These are phyloP conservation scores for Fomitopsis palustris DNA, from an alignment of 1,284 basidiomycete species.

Conservation along the genomic window DNA sequence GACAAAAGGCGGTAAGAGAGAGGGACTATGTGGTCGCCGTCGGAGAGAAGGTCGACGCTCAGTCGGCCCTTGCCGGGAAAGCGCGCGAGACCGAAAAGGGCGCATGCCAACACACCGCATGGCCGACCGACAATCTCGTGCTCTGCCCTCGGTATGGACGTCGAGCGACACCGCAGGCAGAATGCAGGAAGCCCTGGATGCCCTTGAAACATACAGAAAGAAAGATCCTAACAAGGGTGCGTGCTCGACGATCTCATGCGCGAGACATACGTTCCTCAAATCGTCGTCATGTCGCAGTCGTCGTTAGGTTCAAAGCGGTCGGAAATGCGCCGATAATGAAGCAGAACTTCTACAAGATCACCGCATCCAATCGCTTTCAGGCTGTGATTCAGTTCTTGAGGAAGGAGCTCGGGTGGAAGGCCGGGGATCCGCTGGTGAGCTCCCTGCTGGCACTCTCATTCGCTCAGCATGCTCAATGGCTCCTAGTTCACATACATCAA, in stretches of 20 bases:
- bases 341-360: conserved; percentile 98
- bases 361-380: conserved; percentile 91
- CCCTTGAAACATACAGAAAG: conserved; percentile 81
- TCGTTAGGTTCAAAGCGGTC: conserved; percentile 98
- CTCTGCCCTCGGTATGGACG: conserved; percentile 36
- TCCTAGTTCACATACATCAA: conserved; percentile 96
- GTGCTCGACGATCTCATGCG: conserved; percentile 13
- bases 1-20: too few species aligned
- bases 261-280: neutral
- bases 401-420: conserved; percentile 88
- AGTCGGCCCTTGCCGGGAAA: neutral
- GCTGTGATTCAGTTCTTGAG: conserved; percentile 93
- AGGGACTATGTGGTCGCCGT: neutral
- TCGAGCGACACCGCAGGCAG: conserved; percentile 38
- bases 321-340: conserved; percentile 99
- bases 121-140: neutral
- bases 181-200: conserved; percentile 57
- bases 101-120: neutral
- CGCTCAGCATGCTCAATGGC: neutral
- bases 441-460: neutral
- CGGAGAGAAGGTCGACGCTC: too few species aligned
- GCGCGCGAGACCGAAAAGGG: neutral
- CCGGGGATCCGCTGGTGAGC: conserved; percentile 83
- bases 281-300: conserved; percentile 51
- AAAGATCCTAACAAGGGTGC: conserved; percentile 81